Evolutionary conservation across 176 grass and related monocot genomes (phyloP), one percentile per base, ranked within the genome.

Genomic region (Urochloa ruziziensis): DNA sequence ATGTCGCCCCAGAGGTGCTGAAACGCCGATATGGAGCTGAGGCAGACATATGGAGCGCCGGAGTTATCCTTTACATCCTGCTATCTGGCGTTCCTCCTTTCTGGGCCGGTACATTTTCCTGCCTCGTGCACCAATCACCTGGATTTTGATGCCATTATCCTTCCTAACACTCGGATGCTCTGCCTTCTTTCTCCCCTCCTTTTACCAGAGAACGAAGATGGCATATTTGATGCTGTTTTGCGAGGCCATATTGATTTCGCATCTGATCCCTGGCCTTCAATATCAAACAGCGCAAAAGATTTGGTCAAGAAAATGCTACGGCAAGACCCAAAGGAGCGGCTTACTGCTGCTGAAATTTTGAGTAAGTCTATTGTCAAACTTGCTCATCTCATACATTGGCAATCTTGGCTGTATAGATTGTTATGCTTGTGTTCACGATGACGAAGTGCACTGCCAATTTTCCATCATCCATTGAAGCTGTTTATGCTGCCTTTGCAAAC

Each of bases 21-120:
- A 91, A 87, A 62, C 84, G 91, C 12, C 74, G 80, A 4, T 98
- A 98, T 5, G 91, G 92, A 75, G 86, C 95, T 23, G 95, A 98
- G 61, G 91, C 91, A 0, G 95, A 98, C 88, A 95, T 98, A 69
- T 98, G 95, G 92, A 98, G 95, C 62, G 92, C 90, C 16, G 95
- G 95, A 64, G 87, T 98, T 10, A 98, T 98, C 88, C 92, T 98
- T 11, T 98, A 98, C 79, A 98, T 98, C 77, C 89, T 98, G 56
- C 89, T 98, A 7, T 95, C 90, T 35, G 95, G 95, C 14, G 95
- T 98, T 32, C 95, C 95, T 54, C 95, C 95, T n/a, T 98, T 95
- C 79, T 95, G 95, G 92, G 95, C 89, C 28, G 95, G 95, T 94
- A 83, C 9, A 28, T 48, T 18, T 30, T 36, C 11, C 58, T 62